Percentiles rank a stretch among this genome's conserved stretches.
Conservation (phyloP, 805 yeast genomes). For the Candida bentonensis region DNA sequence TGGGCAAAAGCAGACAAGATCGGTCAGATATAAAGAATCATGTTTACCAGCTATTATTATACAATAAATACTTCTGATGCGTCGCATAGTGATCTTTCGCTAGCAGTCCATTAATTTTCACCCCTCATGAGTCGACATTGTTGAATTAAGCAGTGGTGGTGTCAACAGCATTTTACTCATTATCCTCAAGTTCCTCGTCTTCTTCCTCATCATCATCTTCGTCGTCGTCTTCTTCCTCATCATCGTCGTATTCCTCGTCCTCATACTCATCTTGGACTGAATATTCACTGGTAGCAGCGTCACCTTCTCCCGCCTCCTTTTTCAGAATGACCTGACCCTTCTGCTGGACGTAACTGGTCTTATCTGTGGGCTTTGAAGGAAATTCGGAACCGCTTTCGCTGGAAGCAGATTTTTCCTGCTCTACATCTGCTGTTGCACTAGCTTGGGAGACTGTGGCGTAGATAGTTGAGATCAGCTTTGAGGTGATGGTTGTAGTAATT, state of each 20-base stretch:
- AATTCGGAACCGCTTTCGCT: no score
- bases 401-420: no score
- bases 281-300: no score
- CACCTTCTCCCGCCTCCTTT: no score
- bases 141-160: slow-evolving; percentile 2
- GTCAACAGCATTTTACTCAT: not conserved
- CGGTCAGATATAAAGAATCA: not conserved
- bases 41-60: not conserved
- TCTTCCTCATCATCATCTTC: slow-evolving; percentile 4
- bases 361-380: no score
- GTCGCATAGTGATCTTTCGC: not conserved
- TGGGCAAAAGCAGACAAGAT: not conserved
- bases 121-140: slow-evolving; percentile 4
- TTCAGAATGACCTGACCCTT: no score
- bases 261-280: no score
- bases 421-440: no score
- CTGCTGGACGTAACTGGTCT: no score
- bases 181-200: slow-evolving; percentile 1
- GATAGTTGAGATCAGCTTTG: not conserved
- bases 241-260: slow-evolving; percentile 32
- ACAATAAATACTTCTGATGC: not conserved
- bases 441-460: no score
- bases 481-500: slow-evolving; percentile 2
- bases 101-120: not conserved
- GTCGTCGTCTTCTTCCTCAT: slow-evolving; percentile 31